These are phyloP conservation scores for Leccinum fibrillosum DNA, from an alignment of 768 basidiomycete species.

Conservation along the genomic window DNA sequence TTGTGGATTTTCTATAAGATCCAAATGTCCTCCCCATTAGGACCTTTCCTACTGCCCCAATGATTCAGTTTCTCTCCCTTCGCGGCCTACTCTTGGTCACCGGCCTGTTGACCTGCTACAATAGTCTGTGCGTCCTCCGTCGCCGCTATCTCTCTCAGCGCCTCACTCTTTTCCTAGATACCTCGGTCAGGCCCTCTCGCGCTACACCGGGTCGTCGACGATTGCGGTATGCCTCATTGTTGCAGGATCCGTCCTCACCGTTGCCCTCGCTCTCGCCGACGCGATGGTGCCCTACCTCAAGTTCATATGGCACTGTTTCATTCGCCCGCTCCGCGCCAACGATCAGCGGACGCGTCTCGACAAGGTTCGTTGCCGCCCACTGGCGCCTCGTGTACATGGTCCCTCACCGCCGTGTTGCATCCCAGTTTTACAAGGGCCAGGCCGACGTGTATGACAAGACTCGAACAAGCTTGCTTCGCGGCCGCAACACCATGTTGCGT, in stretches of 20 bases:
- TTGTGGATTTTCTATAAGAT: constrained; percentile 7
- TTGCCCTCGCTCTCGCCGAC: constrained; percentile 19
- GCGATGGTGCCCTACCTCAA: constrained; percentile 39
- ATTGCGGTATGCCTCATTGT: constrained; percentile 28
- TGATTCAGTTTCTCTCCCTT: constrained; percentile 8
- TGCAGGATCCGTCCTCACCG: constrained; percentile 18
- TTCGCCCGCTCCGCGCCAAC: constrained; percentile 38
- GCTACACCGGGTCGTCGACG: constrained; percentile 30
- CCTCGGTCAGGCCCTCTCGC: constrained; percentile 19
- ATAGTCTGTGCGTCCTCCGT: constrained; percentile 15
- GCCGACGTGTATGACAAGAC: constrained; percentile 73
- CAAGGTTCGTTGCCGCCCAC: constrained; percentile 29
- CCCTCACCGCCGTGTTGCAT: neutral
- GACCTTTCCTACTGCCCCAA: neutral
- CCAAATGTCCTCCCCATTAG: neutral
- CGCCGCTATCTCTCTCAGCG: too few relatives aligned
- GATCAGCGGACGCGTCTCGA: constrained; percentile 45
- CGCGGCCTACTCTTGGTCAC: constrained; percentile 20
- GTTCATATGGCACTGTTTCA: constrained; percentile 48
- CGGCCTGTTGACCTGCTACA: constrained; percentile 15
- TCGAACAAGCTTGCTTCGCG: constrained; percentile 56
- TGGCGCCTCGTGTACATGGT: neutral
- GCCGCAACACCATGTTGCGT: constrained; percentile 68
- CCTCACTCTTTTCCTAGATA: constrained; percentile 5
- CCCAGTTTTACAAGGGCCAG: constrained; percentile 63